phyloP scores from a whole-genome alignment of 305 asterid species.

The Fraxinus greggii region DNA sequence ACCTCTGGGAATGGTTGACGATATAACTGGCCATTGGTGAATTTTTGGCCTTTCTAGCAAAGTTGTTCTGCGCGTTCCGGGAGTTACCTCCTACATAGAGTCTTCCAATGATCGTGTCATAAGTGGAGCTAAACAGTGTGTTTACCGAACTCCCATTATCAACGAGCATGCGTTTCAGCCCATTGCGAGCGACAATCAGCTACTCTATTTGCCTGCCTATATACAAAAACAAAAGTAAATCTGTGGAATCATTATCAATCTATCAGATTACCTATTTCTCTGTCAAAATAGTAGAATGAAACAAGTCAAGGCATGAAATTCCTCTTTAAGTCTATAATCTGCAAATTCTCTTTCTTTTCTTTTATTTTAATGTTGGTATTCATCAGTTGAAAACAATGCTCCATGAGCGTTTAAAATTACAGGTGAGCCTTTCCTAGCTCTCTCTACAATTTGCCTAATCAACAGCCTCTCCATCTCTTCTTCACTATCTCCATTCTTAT shows the following conservation, averaged over 20 bases:
- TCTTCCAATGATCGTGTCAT: too few relatives aligned
- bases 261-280: neutral
- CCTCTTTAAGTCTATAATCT: neutral
- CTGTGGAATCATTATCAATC: neutral
- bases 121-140: too few relatives aligned
- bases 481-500: constrained; percentile 31
- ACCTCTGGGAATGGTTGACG: too few relatives aligned
- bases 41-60: too few relatives aligned
- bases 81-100: too few relatives aligned
- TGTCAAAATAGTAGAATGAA: neutral
- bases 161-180: too few relatives aligned
- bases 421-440: constrained; percentile 84
- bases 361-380: neutral
- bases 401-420: constrained; percentile 71
- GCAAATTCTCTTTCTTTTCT: neutral
- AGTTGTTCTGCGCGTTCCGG: too few relatives aligned
- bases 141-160: too few relatives aligned
- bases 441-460: constrained; percentile 75
- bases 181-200: too few relatives aligned
- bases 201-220: too few relatives aligned
- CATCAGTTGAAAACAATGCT: constrained; percentile 51
- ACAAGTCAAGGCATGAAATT: neutral
- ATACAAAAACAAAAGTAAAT: too few relatives aligned
- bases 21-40: too few relatives aligned
- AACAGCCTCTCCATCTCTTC: constrained; percentile 83